phyloP scores from a whole-genome alignment of 129 eudicot species.

The Rutidosis leptorrhynchoides region DNA sequence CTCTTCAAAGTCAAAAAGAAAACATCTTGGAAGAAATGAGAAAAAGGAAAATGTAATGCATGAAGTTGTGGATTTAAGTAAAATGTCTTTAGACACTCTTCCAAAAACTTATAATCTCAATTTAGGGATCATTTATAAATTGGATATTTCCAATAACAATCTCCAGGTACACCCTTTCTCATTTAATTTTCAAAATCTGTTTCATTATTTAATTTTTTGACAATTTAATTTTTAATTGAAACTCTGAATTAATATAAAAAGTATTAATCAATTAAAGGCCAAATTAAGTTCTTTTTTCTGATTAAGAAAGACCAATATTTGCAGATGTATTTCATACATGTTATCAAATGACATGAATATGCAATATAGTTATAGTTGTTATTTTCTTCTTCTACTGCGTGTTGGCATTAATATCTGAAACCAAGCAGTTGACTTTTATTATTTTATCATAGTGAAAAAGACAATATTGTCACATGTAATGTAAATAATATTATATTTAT shows the following conservation, averaged over 20 bases:
- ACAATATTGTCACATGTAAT: constrained; percentile 3
- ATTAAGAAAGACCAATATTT: too few relatives aligned
- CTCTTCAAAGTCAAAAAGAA: constrained; percentile 29
- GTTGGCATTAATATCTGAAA: constrained; percentile 16
- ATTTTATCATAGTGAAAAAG: not conserved
- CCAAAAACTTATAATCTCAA: constrained; percentile 51
- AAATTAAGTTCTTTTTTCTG: too few relatives aligned
- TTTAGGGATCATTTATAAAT: constrained; percentile 52
- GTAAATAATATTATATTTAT: too few relatives aligned
- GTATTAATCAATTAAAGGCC: too few relatives aligned
- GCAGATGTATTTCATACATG: too few relatives aligned
- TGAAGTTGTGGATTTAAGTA: constrained; percentile 73
- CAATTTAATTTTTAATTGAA: too few relatives aligned
- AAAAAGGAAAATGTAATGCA: constrained; percentile 26
- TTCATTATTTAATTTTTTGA: constrained; percentile 2
- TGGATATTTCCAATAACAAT: constrained; percentile 82
- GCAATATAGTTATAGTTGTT: constrained; percentile 13
- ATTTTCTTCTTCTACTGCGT: not conserved
- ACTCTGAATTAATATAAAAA: too few relatives aligned
- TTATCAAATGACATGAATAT: not conserved
- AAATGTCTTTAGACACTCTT: constrained; percentile 50
- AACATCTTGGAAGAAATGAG: constrained; percentile 29
- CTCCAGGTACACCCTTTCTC: constrained; percentile 58
- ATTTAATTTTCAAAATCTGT: not conserved
- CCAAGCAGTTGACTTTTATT: constrained; percentile 37